Conservation (phyloP, 1,284 basidiomycete species). For the Singerocomus rubriflavus region DNA sequence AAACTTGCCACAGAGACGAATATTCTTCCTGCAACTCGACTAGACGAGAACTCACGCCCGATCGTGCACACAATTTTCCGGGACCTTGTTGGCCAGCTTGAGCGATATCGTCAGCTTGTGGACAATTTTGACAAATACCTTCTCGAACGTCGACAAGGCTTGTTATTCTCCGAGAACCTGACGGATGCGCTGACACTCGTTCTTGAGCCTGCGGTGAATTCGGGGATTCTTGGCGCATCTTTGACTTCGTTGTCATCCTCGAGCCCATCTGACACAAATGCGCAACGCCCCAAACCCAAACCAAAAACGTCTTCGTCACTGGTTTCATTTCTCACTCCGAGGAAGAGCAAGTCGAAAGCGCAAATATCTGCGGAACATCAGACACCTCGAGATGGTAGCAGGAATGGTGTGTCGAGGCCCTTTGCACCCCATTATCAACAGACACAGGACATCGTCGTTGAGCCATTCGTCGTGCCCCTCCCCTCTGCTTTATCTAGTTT, state of each 20-base stretch:
- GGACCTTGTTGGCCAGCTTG: conserved; percentile 74
- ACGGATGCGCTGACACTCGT: conserved; percentile 82
- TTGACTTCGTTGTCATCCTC: conserved; percentile 23
- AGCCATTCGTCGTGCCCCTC: conserved; percentile 62
- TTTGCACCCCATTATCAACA: conserved; percentile 84
- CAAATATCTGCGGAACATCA: conserved; percentile 39
- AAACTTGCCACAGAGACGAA: conserved; percentile 57
- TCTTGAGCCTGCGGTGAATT: conserved; percentile 56
- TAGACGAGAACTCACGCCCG: conserved; percentile 71
- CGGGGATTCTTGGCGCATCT: conserved; percentile 24
- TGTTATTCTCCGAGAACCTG: conserved; percentile 91
- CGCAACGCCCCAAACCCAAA: conserved; percentile 47
- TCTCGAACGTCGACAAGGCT: conserved; percentile 81
- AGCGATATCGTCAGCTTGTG: conserved; percentile 71
- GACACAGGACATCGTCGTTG: conserved; percentile 71
- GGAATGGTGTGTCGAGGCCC: conserved; percentile 65
- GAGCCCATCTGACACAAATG: conserved; percentile 25
- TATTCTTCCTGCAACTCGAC: conserved; percentile 58
- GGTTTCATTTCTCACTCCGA: conserved; percentile 77
- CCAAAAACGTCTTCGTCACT: conserved; percentile 60
- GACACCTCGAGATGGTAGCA: conserved; percentile 40
- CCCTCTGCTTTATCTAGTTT: conserved; percentile 48
- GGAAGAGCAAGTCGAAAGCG: conserved; percentile 51
- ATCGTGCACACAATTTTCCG: conserved; percentile 78
- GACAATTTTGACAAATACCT: conserved; percentile 84